Evolutionary conservation across 768 basidiomycete genomes (phyloP), one percentile per base, ranked within the genome.

Genomic region (Tephrocybe sp.): DNA sequence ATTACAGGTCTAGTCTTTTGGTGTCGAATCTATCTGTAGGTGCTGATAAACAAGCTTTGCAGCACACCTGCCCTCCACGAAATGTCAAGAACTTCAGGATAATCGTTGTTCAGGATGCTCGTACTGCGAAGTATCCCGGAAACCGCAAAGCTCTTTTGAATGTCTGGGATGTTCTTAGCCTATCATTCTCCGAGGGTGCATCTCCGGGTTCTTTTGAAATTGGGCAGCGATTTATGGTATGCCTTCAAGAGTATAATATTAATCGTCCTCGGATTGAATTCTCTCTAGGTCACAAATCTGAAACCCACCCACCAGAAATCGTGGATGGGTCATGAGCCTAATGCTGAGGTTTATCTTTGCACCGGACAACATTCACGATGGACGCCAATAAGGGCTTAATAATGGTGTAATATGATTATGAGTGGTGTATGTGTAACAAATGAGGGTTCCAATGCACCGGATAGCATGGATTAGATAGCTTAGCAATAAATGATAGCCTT

Each of bases 61-160:
- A 85, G 83, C 67, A 64, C 15, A 61, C 69, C 24, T 93, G 84
- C 58, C 92, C 93, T 3, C 74, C 82, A 2, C 82, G 94, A 5
- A 69, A 88, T 19, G 83, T 92, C 11, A 80, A 84, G 34, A 81
- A 75, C 44, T 93, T 95, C 68, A 75, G 91, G 36, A 80, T 94
- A 4, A 61, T 93, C 13, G 70, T 83, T 12, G 75, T 86, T 13
- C 70, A 78, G 55, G 94, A 89, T 60, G 78, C 80, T 15, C 72
- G 73, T 29, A 84, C 81, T 22, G 56, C 61, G 0, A 74, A 76
- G 52, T 70, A 76, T 44, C 73, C 76, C 0, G 69, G 79, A 7
- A 70, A 77, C 51, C 77, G 90, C 42, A 73, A 68, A 1, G 93
- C 84, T 0, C 88, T 90, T 61, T 56, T 97, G 46, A 94, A 87